Percentiles rank a stretch among this genome's conserved stretches.
Evolutionary conservation across 495 filamentous ascomycete species (phyloP).

Genomic region (Physcia stellaris): DNA sequence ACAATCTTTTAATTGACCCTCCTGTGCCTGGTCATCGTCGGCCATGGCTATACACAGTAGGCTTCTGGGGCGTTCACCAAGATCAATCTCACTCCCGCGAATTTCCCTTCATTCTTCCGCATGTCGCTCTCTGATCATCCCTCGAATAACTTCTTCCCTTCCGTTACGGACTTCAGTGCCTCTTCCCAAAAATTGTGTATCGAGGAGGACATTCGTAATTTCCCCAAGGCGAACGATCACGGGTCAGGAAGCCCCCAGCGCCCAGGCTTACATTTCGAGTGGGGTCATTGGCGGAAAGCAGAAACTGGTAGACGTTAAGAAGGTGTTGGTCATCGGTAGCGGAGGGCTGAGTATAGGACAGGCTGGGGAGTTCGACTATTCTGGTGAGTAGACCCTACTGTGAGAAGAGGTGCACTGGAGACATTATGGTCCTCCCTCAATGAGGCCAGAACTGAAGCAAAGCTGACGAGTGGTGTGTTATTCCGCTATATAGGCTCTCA

Average conservation of each 20-base stretch:
- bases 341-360: slow-evolving; percentile 94
- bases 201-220: slow-evolving; percentile 1
- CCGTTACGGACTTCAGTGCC: not conserved
- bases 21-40: slow-evolving; percentile 28
- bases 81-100: not conserved
- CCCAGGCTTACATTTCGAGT: slow-evolving; percentile 78
- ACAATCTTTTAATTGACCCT: too few species aligned
- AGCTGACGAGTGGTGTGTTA: too few species aligned
- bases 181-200: not conserved
- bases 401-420: too few species aligned
- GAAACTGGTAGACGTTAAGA: slow-evolving; percentile 82
- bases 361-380: slow-evolving; percentile 96
- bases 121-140: not conserved
- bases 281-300: slow-evolving; percentile 61
- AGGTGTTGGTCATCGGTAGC: slow-evolving; percentile 84
- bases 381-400: slow-evolving; percentile 45
- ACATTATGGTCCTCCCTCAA: too few species aligned
- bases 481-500: slow-evolving; percentile 67
- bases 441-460: too few species aligned
- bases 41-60: slow-evolving; percentile 30
- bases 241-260: slow-evolving; percentile 46
- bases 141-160: not conserved
- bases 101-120: not conserved
- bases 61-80: not conserved
- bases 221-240: slow-evolving; percentile 1